phyloP scores from a whole-genome alignment of 1,139 yeast species.

The Taphrina communis region DNA sequence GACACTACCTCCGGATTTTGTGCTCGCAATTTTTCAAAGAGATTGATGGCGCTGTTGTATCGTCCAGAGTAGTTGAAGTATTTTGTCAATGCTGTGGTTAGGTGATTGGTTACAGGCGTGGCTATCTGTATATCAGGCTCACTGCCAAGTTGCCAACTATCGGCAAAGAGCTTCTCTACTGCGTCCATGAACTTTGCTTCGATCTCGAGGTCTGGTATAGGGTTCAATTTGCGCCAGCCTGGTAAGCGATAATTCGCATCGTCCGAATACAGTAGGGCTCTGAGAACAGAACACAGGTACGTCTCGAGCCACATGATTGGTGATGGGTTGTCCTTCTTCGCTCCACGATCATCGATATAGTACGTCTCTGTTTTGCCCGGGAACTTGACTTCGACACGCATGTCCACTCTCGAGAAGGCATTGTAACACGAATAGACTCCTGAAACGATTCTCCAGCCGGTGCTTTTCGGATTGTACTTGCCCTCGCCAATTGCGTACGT shows the following conservation, averaged over 20 bases:
- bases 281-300: slow-evolving; percentile 72
- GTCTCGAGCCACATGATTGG: slow-evolving; percentile 74
- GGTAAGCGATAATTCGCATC: slow-evolving; percentile 67
- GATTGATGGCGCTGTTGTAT: slow-evolving; percentile 63
- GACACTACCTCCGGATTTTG: slow-evolving; percentile 61
- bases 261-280: slow-evolving; percentile 73
- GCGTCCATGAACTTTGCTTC: slow-evolving; percentile 64
- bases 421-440: slow-evolving; percentile 72
- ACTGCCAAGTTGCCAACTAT: slow-evolving; percentile 62
- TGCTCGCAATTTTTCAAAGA: slow-evolving; percentile 57
- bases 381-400: slow-evolving; percentile 69
- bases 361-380: slow-evolving; percentile 85
- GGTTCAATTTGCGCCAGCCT: slow-evolving; percentile 69
- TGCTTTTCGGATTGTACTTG: slow-evolving; percentile 73
- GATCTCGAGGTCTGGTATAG: slow-evolving; percentile 53
- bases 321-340: slow-evolving; percentile 51
- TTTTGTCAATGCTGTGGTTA: slow-evolving; percentile 75
- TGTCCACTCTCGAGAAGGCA: slow-evolving; percentile 70
- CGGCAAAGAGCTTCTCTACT: slow-evolving; percentile 67
- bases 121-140: slow-evolving; percentile 70
- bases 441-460: slow-evolving; percentile 75
- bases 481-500: slow-evolving; percentile 68
- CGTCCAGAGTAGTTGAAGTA: slow-evolving; percentile 70
- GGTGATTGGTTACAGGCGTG: slow-evolving; percentile 68
- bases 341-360: slow-evolving; percentile 63